These are phyloP conservation scores for Lactarius akahatsu DNA, from an alignment of 768 basidiomycete genomes.

Conservation along the genomic window DNA sequence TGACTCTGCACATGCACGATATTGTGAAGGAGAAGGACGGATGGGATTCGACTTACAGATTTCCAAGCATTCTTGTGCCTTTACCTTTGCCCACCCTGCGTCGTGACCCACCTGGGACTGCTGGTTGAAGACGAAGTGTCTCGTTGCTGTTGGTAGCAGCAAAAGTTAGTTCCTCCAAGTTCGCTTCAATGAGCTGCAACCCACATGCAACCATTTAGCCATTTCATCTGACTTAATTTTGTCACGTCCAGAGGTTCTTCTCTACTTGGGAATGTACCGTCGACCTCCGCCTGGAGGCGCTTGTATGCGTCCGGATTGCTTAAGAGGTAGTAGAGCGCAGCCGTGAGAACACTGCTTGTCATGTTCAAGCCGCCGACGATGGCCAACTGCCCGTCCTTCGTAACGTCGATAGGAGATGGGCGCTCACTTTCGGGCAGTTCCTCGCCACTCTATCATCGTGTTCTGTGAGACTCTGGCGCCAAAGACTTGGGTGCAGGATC, in stretches of 20 bases:
- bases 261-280: not conserved
- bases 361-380: not conserved
- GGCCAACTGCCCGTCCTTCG: not conserved
- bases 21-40: too few relatives aligned
- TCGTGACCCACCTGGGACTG: not conserved
- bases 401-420: not conserved
- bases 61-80: not conserved
- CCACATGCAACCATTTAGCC: slow-evolving; percentile 18
- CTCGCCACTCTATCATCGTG: slow-evolving; percentile 12
- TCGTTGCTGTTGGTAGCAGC: not conserved
- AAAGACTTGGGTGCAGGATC: not conserved
- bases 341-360: not conserved
- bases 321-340: not conserved
- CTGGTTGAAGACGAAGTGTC: slow-evolving; percentile 1
- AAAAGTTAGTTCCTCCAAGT: not conserved
- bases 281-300: not conserved
- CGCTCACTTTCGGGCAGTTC: not conserved
- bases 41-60: not conserved
- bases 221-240: slow-evolving; percentile 8
- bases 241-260: slow-evolving; percentile 9
- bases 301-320: not conserved
- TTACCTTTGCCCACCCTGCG: not conserved
- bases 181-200: not conserved
- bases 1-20: not conserved
- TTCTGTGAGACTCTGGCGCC: not conserved